These are phyloP conservation scores for Termitomyces sp. DNA, from an alignment of 768 basidiomycete genomes.

Conservation along the genomic window DNA sequence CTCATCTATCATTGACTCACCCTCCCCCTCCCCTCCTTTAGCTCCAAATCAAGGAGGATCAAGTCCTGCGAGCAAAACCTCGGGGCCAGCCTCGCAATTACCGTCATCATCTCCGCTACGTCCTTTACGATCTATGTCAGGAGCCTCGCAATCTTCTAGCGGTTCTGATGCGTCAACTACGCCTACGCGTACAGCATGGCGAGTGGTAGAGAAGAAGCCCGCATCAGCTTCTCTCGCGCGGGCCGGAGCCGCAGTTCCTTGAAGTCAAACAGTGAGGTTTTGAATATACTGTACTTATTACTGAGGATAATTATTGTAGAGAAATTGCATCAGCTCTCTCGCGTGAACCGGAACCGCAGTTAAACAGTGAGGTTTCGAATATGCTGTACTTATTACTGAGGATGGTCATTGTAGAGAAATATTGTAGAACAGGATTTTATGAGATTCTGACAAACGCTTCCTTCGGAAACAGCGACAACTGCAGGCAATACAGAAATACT, in stretches of 20 bases:
- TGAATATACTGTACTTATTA: neutral
- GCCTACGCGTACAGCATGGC: conserved; percentile 10
- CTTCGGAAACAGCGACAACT: no score
- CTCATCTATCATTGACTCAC: neutral
- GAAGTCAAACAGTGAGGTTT: neutral
- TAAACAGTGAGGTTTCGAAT: neutral
- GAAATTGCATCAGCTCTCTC: no score
- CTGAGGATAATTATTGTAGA: neutral
- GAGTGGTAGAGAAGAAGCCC: conserved; percentile 4
- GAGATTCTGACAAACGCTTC: neutral
- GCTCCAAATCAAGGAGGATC: neutral
- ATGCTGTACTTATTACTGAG: neutral
- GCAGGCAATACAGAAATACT: no score
- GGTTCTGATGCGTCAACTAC: neutral
- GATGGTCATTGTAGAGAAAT: neutral
- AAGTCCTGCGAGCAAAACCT: neutral
- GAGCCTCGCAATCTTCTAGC: neutral
- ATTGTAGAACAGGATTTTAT: neutral
- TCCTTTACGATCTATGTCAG: conserved; percentile 1
- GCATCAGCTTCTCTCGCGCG: neutral
- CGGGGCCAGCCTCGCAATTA: neutral
- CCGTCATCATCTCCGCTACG: neutral
- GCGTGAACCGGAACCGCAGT: no score
- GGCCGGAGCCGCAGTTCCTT: neutral
- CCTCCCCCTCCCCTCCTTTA: neutral